Evolutionary conservation across 129 eudicot species (phyloP), one percentile per base, ranked within the genome.

Genomic region (Lactuca sativa): DNA sequence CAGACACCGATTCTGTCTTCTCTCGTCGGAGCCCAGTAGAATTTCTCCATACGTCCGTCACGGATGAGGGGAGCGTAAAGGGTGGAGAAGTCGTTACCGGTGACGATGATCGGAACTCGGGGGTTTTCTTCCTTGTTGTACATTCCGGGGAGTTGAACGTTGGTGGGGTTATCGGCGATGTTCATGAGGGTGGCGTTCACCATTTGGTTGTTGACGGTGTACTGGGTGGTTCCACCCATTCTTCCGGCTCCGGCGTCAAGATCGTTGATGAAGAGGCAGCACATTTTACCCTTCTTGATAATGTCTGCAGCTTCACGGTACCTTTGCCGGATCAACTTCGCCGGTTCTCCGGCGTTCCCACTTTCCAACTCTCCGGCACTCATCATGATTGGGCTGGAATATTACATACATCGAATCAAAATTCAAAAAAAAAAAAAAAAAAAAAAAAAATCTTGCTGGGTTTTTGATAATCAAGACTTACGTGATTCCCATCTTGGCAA

Each of bases 31-130:
- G 98, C 97, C 98, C 98, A 93, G 88, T 89, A 93, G 81, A 93
- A 93, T 48, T 90, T 93, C 86, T 93, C 97, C 97, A 93, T 93
- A 85, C 99, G 96, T 18, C 98, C 96, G 59, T 92, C 98, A 86
- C 96, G 98, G 77, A 93, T 93, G 54, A 93, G 95, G 15, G 98
- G 98, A 32, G 97, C 98, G 51, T 93, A 93, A 72, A 93, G 72
- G 6, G 98, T 93, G 1, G 98, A 93, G 69, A 93, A 93, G 56
- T 93, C 98, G 67, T 93, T 93, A 66, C 98, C 98, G 2, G 98
- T 93, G 80, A 85, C 92, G 3, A 93, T 84, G 73, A 93, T 93
- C 2, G 98, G 97, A 4, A 93, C 98, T 38, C 97, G 90, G 3
- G 88, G 73, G 72, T 90, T 93, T 44, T 89, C 99, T 77, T 89